These are phyloP conservation scores for Yarrowia yakushimensis DNA, from an alignment of 805 yeast species.

Conservation along the genomic window DNA sequence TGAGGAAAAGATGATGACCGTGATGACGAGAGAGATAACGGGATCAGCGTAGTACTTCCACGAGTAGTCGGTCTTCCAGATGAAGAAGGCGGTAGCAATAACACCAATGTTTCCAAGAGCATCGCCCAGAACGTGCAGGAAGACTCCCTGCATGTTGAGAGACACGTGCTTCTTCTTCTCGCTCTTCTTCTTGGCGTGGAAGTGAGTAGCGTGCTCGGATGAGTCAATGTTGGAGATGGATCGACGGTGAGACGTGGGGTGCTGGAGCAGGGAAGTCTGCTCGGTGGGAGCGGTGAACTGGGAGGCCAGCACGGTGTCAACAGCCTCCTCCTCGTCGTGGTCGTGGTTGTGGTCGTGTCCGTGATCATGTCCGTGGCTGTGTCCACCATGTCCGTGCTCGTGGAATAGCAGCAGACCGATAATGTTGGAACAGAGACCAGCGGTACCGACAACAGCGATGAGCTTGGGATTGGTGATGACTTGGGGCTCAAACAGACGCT, in stretches of 20 bases:
- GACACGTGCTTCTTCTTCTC: conserved; percentile 47
- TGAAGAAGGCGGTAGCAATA: conserved; percentile 79
- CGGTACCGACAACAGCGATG: conserved; percentile 73
- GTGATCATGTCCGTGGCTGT: conserved; percentile 46
- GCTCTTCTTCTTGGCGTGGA: conserved; percentile 33
- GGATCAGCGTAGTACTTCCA: conserved; percentile 92
- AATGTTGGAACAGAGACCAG: conserved; percentile 78
- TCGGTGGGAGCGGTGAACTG: conserved; percentile 18
- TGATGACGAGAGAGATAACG: conserved; percentile 74
- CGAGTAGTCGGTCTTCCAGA: conserved; percentile 86
- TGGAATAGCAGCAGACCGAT: conserved; percentile 85
- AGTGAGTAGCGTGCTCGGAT: conserved; percentile 35
- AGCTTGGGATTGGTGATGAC: conserved; percentile 77
- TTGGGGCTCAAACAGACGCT: conserved; percentile 79
- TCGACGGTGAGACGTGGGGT: conserved; percentile 22
- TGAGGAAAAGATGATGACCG: conserved; percentile 81
- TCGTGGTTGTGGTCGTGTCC: conserved; percentile 31
- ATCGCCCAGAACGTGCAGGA: conserved; percentile 91
- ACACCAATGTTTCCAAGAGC: conserved; percentile 96
- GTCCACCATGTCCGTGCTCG: conserved; percentile 69
- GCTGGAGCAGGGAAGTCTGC: conserved; percentile 27
- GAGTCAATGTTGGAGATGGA: conserved; percentile 26
- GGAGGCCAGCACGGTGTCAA: conserved; percentile 1
- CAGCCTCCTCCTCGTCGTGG: conserved; percentile 27
- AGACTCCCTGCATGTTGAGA: conserved; percentile 97